phyloP scores from a whole-genome alignment of 1,139 yeast species.

The Debaryomyces robertsiae region DNA sequence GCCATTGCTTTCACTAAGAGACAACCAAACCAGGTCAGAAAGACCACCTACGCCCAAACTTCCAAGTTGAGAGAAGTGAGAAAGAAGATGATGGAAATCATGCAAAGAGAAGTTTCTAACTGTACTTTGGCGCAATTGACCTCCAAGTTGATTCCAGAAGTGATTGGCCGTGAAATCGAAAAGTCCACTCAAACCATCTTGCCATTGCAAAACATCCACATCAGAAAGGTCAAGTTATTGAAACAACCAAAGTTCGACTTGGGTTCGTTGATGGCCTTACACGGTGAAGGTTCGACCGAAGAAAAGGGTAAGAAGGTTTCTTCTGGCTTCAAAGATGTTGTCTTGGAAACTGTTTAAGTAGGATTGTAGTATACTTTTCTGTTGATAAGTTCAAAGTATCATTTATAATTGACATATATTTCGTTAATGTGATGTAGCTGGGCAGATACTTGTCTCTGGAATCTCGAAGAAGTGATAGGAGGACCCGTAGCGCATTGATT shows the following conservation, averaged over 20 bases:
- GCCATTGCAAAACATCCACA: slow-evolving; percentile 56
- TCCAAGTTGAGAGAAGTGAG: slow-evolving; percentile 54
- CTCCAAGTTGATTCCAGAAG: slow-evolving; percentile 55
- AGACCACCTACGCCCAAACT: slow-evolving; percentile 54
- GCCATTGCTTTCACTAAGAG: slow-evolving; percentile 58
- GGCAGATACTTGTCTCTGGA: too few species aligned
- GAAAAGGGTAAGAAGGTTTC: slow-evolving; percentile 56
- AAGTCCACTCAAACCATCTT: slow-evolving; percentile 53
- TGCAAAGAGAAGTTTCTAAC: slow-evolving; percentile 56
- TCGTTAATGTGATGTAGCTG: slow-evolving; percentile 4
- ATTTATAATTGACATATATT: slow-evolving; percentile 8
- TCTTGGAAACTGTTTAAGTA: slow-evolving; percentile 48
- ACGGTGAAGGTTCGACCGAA: slow-evolving; percentile 54
- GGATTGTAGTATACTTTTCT: slow-evolving; percentile 10
- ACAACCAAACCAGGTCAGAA: slow-evolving; percentile 54
- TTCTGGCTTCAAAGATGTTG: slow-evolving; percentile 55
- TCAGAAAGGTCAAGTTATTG: slow-evolving; percentile 55
- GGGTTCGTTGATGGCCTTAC: slow-evolving; percentile 53
- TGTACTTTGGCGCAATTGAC: slow-evolving; percentile 54
- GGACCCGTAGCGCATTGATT: too few species aligned
- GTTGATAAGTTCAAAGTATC: slow-evolving; percentile 5
- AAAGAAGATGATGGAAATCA: slow-evolving; percentile 54
- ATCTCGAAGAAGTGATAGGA: too few species aligned
- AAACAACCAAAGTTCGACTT: slow-evolving; percentile 57
- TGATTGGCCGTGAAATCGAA: slow-evolving; percentile 56